Evolutionary conservation across 2,329 filamentous ascomycete genomes (phyloP), one percentile per base, ranked within the genome.

Genomic region (Meredithiella fracta): DNA sequence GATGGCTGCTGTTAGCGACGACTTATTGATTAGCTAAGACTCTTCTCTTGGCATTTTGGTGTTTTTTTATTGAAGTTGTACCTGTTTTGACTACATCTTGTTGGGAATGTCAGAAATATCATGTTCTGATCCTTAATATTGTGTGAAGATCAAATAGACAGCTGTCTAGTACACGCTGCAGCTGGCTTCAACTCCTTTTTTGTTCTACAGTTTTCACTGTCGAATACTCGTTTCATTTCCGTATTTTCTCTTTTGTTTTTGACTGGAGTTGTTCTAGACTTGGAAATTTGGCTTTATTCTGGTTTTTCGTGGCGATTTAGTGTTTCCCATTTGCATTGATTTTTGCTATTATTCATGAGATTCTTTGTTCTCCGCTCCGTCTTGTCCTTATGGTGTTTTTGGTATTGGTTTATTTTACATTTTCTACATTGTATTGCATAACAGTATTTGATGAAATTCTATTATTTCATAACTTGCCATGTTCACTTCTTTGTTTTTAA

Each of bases 221-320:
- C 9, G 11, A 11, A 5, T 34, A 5, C 29, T 5, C 29, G 11
- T 34, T 11, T 34, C 11, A 11, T 11, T 11, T 34, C 11, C 11
- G 29, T 53, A 17, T 40, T 40, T 53, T 40, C 9, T 44, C 31
- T 53, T 53, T 9, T 53, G 31, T 54, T 54, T 29, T 31, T n/a
- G 40, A 6, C 3, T 54, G n/a, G 15, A 25, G 5, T 54, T 26
- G 34, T 40, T 53, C 20, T 53, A 42, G 51, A 38, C 14, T 53
- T 53, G 31, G 51, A n/a, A n/a, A 17, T 53, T 23, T 17, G 25
- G 26, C 38, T 50, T 51, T 23, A 37, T 20, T 56, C n/a, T 34
- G 31, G 23, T n/a, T 52, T 52, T 52, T 22, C 9, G 20, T 37
- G 20, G n/a, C 31, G 6, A 25, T 37, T 50, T 3, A 37, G 34